These are phyloP conservation scores for Vitis rotundifolia DNA, from an alignment of 164 flowering plant species.

Conservation along the genomic window DNA sequence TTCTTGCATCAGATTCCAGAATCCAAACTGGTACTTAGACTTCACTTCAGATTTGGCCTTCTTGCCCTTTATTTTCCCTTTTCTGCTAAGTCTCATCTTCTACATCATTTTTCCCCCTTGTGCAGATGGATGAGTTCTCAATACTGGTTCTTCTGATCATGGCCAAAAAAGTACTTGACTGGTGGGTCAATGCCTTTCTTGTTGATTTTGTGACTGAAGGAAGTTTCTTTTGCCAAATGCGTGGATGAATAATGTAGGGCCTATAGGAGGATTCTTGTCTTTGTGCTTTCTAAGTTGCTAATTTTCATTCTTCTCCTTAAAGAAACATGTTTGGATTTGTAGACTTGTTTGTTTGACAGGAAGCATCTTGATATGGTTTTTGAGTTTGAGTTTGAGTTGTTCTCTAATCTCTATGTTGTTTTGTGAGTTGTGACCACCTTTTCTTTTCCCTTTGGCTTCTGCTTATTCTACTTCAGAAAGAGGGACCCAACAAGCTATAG, in stretches of 20 bases:
- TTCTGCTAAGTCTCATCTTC: not conserved
- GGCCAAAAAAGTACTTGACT: constrained; percentile 23
- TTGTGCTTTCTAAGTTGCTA: constrained; percentile 6
- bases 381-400: no score
- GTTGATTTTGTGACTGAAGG: constrained; percentile 11
- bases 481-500: no score
- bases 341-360: constrained; percentile 21
- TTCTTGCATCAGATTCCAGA: constrained; percentile 23
- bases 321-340: constrained; percentile 20
- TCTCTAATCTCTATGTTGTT: no score
- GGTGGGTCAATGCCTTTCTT: constrained; percentile 11
- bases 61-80: not conserved
- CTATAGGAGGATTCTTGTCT: constrained; percentile 11
- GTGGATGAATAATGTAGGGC: constrained; percentile 14
- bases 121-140: constrained; percentile 18
- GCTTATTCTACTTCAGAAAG: no score
- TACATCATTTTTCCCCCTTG: not conserved
- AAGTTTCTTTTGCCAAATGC: not conserved
- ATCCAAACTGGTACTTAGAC: constrained; percentile 14
- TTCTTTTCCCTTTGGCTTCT: no score
- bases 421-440: no score
- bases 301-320: constrained; percentile 2
- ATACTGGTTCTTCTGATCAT: constrained; percentile 1
- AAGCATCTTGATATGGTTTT: constrained; percentile 3
- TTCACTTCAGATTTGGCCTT: not conserved